Conservation (phyloP, 768 basidiomycete species). For the Pulveroboletus sp. region DNA sequence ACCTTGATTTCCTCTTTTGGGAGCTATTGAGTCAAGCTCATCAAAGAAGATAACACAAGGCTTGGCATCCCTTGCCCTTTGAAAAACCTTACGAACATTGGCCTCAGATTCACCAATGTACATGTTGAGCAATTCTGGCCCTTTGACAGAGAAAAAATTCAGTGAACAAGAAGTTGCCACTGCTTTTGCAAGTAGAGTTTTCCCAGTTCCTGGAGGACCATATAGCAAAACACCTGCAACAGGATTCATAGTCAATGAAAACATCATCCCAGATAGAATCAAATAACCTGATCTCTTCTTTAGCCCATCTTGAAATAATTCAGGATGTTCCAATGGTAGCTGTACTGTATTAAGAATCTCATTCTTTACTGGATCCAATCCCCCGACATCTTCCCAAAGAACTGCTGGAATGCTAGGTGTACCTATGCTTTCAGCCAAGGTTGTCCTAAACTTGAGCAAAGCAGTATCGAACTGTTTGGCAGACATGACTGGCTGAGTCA, state of each 20-base stretch:
- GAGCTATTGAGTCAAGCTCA: constrained; percentile 91
- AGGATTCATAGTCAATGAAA: background rate
- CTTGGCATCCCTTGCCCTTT: constrained; percentile 83
- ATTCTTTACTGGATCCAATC: constrained; percentile 77
- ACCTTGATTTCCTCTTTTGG: constrained; percentile 90
- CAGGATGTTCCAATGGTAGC: constrained; percentile 84
- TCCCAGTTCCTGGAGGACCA: constrained; percentile 94
- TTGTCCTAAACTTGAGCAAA: constrained; percentile 62
- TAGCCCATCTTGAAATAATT: constrained; percentile 82
- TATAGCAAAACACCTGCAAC: constrained; percentile 78
- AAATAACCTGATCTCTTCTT: constrained; percentile 88
- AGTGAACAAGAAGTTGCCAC: constrained; percentile 93
- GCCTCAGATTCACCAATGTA: constrained; percentile 98
- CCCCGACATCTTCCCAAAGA: constrained; percentile 97
- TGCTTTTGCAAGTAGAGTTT: constrained; percentile 92
- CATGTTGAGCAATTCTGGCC: constrained; percentile 95
- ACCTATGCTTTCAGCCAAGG: constrained; percentile 92
- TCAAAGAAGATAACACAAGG: constrained; percentile 98
- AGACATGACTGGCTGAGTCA: constrained; percentile 16
- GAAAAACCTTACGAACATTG: constrained; percentile 90
- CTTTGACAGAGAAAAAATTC: constrained; percentile 97
- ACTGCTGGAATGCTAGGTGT: constrained; percentile 95
- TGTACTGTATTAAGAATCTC: constrained; percentile 97
- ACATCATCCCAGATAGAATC: background rate
- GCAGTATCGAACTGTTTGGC: constrained; percentile 69